Percentiles rank a stretch among this genome's conserved stretches.
phyloP scores from a whole-genome alignment of 208 protist species.

The Acanthamoeba lenticulata region DNA sequence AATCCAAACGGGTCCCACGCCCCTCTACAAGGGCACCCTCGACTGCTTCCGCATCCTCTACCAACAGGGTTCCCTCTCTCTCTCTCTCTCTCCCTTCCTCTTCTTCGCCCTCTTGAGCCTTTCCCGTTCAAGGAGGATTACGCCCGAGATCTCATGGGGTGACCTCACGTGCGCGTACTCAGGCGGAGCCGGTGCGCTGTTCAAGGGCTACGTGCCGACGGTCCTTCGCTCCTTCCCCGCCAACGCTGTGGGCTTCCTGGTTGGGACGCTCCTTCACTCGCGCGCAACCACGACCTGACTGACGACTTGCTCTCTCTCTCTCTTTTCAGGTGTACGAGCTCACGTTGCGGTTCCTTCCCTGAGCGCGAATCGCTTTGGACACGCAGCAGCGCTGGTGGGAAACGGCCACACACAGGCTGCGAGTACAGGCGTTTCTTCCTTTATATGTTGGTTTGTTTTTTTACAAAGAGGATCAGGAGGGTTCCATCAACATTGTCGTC shows the following conservation, averaged over 20 bases:
- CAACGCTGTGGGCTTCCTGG: conserved; percentile 84
- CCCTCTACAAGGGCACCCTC: background rate
- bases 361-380: too few relatives aligned
- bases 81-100: background rate
- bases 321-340: background rate
- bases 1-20: conserved; percentile 8
- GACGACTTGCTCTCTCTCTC: background rate
- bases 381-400: too few relatives aligned
- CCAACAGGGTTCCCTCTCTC: background rate
- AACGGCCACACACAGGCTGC: too few relatives aligned
- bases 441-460: too few relatives aligned
- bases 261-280: background rate
- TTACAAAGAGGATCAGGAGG: too few relatives aligned
- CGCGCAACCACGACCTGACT: background rate
- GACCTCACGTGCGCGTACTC: background rate
- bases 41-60: background rate
- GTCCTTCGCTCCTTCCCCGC: conserved; percentile 85
- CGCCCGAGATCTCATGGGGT: background rate
- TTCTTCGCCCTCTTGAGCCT: background rate
- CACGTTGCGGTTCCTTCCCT: background rate
- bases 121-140: background rate
- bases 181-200: conserved; percentile 39
- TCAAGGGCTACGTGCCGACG: conserved; percentile 76
- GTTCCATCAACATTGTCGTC: too few relatives aligned
- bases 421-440: too few relatives aligned